Conservation (phyloP, 768 basidiomycete genomes). For the Serpula lacrymans region DNA sequence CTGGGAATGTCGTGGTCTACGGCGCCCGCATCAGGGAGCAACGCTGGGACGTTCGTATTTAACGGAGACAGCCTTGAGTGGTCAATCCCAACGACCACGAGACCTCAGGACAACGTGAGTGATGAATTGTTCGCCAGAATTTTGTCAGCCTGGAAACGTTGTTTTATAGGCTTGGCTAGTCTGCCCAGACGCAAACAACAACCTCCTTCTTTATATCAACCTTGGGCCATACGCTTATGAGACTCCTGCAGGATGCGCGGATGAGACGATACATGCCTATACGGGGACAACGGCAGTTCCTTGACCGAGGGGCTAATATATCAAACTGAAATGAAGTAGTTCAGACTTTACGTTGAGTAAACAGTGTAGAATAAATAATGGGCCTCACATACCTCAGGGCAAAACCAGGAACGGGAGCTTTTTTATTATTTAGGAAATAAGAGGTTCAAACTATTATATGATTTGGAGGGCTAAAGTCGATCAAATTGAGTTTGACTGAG, state of each 20-base stretch:
- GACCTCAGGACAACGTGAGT: slow-evolving; percentile 52
- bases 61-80: slow-evolving; percentile 60
- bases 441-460: too few relatives aligned
- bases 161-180: slow-evolving; percentile 48
- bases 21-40: slow-evolving; percentile 43
- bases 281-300: slow-evolving; percentile 48
- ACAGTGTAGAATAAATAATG: too few relatives aligned
- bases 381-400: too few relatives aligned
- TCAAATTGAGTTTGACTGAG: too few relatives aligned
- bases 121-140: background rate
- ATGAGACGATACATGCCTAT: slow-evolving; percentile 60
- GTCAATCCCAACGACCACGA: slow-evolving; percentile 44
- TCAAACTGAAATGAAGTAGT: too few relatives aligned
- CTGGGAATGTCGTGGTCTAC: slow-evolving; percentile 48
- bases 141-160: background rate
- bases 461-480: too few relatives aligned
- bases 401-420: too few relatives aligned
- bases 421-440: too few relatives aligned
- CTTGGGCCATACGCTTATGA: slow-evolving; percentile 51
- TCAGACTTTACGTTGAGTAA: too few relatives aligned
- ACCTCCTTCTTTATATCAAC: slow-evolving; percentile 43
- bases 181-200: slow-evolving; percentile 44
- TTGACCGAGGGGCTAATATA: too few relatives aligned
- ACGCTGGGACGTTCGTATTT: slow-evolving; percentile 44
- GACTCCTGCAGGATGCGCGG: slow-evolving; percentile 58